A percentile compares a stretch with the other conserved stretches of the same genome.
phyloP scores from a whole-genome alignment of 352 stramenopile species.

The Phytophthora syringae region DNA sequence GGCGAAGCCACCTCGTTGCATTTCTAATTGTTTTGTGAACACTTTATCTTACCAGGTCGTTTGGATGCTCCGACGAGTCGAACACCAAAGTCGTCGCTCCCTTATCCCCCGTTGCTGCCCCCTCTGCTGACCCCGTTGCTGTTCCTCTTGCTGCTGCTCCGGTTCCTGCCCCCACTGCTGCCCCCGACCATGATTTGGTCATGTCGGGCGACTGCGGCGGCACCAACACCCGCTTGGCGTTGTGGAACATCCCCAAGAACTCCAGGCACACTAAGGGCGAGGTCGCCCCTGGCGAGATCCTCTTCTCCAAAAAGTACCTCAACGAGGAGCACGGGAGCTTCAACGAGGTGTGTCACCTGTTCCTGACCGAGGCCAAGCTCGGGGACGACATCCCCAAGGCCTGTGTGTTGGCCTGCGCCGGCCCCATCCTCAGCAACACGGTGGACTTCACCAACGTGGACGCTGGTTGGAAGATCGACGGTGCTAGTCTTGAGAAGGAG shows the following conservation, averaged over 20 bases:
- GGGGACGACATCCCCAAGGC: constrained; percentile 62
- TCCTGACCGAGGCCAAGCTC: constrained; percentile 93
- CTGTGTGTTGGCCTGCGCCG: constrained; percentile 81
- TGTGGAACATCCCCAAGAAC: constrained; percentile 71
- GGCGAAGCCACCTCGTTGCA: no score
- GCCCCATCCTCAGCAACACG: constrained; percentile 84
- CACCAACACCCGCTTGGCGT: constrained; percentile 94
- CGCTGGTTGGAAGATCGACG: constrained; percentile 53
- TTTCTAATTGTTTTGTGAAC: constrained; percentile 1
- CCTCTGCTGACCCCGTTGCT: no score
- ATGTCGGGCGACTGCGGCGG: constrained; percentile 94
- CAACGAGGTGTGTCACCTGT: constrained; percentile 89
- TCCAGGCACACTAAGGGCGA: constrained; percentile 57
- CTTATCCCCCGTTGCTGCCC: neutral
- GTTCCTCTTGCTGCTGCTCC: no score
- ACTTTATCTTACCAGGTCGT: constrained; percentile 3
- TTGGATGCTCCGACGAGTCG: constrained; percentile 18
- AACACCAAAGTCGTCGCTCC: constrained; percentile 1
- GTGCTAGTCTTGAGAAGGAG: constrained; percentile 64
- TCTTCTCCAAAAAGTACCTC: constrained; percentile 86
- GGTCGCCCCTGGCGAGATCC: constrained; percentile 68
- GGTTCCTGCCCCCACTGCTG: neutral
- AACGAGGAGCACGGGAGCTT: constrained; percentile 84
- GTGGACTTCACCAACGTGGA: constrained; percentile 39
- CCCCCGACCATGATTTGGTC: constrained; percentile 42